Conservation (phyloP, 345 rosid genomes). For the Carallia brachiata region DNA sequence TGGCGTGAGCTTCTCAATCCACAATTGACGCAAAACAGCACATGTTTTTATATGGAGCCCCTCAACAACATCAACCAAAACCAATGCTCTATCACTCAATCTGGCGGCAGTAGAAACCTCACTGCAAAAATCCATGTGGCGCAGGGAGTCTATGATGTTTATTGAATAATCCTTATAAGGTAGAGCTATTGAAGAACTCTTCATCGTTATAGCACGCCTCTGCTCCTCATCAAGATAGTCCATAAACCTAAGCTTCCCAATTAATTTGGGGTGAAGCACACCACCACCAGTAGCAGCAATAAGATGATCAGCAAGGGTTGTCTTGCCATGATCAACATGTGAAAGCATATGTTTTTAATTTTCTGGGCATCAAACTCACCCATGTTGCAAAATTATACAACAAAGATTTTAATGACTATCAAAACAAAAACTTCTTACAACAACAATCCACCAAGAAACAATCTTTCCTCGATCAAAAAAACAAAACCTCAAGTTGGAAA, state of each 20-base stretch:
- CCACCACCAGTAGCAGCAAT: conserved; percentile 85
- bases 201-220: conserved; percentile 95
- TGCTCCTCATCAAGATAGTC: conserved; percentile 96
- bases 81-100: conserved; percentile 83
- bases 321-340: conserved; percentile 96
- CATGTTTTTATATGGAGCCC: conserved; percentile 93
- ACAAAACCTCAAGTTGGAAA: background rate
- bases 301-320: conserved; percentile 92
- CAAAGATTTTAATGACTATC: background rate
- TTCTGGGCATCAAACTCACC: conserved; percentile 46
- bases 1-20: conserved; percentile 91
- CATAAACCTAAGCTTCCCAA: conserved; percentile 83
- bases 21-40: conserved; percentile 82
- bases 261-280: conserved; percentile 70
- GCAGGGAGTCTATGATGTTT: conserved; percentile 88
- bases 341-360: conserved; percentile 83
- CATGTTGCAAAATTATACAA: conserved; percentile 7
- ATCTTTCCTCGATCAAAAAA: background rate
- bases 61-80: conserved; percentile 94
- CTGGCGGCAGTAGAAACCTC: conserved; percentile 94
- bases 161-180: conserved; percentile 50
- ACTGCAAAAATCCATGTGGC: conserved; percentile 97
- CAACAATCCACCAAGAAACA: background rate
- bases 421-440: background rate
- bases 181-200: conserved; percentile 86